A percentile compares a stretch with the other conserved stretches of the same genome.
Conservation (phyloP, 148 eudicot species). For the Fallopia convolvulus region DNA sequence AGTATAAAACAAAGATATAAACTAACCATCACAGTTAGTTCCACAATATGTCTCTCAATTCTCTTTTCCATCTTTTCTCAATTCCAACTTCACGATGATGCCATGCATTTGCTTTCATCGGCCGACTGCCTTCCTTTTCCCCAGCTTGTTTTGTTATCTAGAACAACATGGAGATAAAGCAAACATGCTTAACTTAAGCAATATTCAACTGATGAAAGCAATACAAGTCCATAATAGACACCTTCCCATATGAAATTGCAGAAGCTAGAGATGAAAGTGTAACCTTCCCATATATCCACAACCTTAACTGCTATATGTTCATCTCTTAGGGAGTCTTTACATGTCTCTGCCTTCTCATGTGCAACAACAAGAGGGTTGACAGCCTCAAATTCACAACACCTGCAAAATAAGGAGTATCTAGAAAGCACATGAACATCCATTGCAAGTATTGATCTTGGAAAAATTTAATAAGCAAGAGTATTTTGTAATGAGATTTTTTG, state of each 20-base stretch:
- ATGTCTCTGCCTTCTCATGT: conserved; percentile 64
- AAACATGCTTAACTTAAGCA: neutral
- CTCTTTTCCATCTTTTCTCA: neutral
- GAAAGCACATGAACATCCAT: too few relatives aligned
- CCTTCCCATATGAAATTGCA: conserved; percentile 60
- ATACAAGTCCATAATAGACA: conserved; percentile 75
- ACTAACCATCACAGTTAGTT: too few relatives aligned
- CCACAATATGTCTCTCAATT: neutral
- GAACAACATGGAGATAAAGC: conserved; percentile 45
- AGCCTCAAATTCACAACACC: conserved; percentile 85
- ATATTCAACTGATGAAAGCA: too few relatives aligned
- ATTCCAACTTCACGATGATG: conserved; percentile 63
- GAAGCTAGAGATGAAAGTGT: conserved; percentile 89
- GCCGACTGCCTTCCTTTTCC: conserved; percentile 89
- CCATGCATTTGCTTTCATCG: conserved; percentile 99
- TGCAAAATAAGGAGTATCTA: too few relatives aligned
- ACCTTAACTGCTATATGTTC: conserved; percentile 77
- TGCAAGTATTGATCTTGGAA: too few relatives aligned
- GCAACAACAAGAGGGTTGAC: conserved; percentile 78
- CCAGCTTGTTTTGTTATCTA: conserved; percentile 92
- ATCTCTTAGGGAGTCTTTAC: conserved; percentile 47
- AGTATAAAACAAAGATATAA: too few relatives aligned
- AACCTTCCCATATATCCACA: conserved; percentile 77
- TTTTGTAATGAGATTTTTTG: too few relatives aligned
- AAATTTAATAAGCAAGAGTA: too few relatives aligned